These are phyloP conservation scores for Calonectria leucothoes DNA, from an alignment of 2,329 filamentous ascomycete genomes.

Conservation along the genomic window DNA sequence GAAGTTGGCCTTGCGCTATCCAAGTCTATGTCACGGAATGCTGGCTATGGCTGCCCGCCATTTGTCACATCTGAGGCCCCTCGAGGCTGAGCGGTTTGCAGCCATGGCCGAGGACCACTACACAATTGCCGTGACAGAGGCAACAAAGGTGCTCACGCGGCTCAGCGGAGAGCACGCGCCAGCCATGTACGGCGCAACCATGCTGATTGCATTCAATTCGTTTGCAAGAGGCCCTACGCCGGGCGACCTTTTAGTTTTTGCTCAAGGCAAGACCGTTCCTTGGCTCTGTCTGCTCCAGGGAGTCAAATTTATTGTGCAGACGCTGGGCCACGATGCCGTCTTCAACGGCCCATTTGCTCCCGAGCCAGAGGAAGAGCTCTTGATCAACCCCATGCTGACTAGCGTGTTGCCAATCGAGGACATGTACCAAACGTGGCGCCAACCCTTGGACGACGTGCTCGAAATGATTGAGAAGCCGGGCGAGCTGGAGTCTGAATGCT, in stretches of 20 bases:
- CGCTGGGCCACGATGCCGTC: background rate
- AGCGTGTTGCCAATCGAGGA: background rate
- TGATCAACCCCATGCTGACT: background rate
- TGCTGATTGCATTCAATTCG: background rate
- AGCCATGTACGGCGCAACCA: slow-evolving; percentile 1
- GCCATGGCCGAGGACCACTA: background rate
- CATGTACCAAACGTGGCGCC: background rate
- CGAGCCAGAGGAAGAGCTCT: background rate
- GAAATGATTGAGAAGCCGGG: background rate
- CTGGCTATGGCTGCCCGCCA: slow-evolving; percentile 2
- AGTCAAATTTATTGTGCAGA: background rate
- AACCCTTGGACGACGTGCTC: background rate
- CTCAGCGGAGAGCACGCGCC: background rate
- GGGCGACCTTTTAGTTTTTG: background rate
- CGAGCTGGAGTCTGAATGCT: background rate
- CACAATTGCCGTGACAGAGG: background rate
- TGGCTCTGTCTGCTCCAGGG: background rate
- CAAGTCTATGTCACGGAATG: background rate
- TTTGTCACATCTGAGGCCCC: background rate
- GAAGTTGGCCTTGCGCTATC: background rate
- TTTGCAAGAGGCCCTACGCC: background rate
- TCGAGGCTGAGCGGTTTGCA: background rate
- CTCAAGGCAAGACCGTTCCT: background rate
- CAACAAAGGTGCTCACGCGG: background rate
- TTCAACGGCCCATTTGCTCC: background rate